Evolutionary conservation across 805 yeast species (phyloP).

Genomic region (Candida argentea): DNA sequence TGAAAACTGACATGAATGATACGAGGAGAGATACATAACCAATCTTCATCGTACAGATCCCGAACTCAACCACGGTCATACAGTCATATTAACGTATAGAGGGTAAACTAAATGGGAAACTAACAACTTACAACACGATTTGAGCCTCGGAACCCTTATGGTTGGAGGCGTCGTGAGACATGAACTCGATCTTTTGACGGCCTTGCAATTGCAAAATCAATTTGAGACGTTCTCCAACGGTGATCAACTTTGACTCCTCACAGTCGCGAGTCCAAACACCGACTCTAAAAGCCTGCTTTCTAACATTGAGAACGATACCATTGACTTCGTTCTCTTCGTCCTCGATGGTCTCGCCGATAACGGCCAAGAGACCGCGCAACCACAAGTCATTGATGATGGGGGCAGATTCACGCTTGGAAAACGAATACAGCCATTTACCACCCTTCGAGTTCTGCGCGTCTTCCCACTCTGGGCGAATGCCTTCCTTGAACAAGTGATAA

Average conservation of each 20-base stretch:
- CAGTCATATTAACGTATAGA: constrained; percentile 1
- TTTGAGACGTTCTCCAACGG: constrained; percentile 83
- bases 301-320: constrained; percentile 86
- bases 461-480: constrained; percentile 98
- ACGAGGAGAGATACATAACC: too few species aligned
- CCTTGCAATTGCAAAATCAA: constrained; percentile 69
- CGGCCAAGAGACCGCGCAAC: constrained; percentile 81
- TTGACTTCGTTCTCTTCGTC: constrained; percentile 78
- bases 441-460: constrained; percentile 79
- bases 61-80: too few species aligned
- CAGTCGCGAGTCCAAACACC: constrained; percentile 91
- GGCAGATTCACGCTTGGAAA: constrained; percentile 49
- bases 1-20: too few species aligned
- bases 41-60: too few species aligned
- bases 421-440: constrained; percentile 79
- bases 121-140: constrained; percentile 18
- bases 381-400: constrained; percentile 78
- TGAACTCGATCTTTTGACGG: constrained; percentile 72
- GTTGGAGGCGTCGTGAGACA: constrained; percentile 48
- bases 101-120: neutral
- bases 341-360: constrained; percentile 91
- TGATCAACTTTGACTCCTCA: constrained; percentile 48
- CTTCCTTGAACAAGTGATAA: constrained; percentile 90
- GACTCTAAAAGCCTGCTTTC: constrained; percentile 72
- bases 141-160: constrained; percentile 28